A percentile compares a stretch with the other conserved stretches of the same genome.
Conservation (phyloP, 345 rosid species). For the Salix arbutifolia region DNA sequence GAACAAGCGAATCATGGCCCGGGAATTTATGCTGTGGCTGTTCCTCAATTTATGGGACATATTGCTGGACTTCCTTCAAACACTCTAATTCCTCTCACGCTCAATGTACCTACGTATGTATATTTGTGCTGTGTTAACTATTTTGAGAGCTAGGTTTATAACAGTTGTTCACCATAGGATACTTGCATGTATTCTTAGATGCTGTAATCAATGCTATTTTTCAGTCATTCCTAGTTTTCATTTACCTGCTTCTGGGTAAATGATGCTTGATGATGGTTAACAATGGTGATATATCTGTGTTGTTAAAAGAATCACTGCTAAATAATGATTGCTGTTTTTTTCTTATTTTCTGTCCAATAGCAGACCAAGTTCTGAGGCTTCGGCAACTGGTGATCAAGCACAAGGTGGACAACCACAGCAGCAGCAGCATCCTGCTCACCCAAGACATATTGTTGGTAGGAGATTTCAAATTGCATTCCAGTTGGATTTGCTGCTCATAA, state of each 20-base stretch:
- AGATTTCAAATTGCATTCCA: conserved; percentile 92
- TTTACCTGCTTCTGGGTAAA: background rate
- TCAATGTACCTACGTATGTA: conserved; percentile 82
- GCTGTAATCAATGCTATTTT: background rate
- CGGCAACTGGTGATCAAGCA: conserved; percentile 39
- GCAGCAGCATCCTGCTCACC: conserved; percentile 59
- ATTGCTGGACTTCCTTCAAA: conserved; percentile 61
- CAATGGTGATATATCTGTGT: background rate
- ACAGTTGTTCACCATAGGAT: background rate
- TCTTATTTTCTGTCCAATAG: conserved; percentile 17
- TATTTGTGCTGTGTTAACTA: background rate
- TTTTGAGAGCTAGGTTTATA: background rate
- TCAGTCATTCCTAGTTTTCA: background rate
- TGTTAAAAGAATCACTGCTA: background rate
- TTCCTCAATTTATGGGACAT: conserved; percentile 53
- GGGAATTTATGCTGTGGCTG: conserved; percentile 86
- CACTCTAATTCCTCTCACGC: conserved; percentile 86
- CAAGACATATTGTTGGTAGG: conserved; percentile 71
- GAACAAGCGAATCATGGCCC: conserved; percentile 68
- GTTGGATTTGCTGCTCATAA: conserved; percentile 79
- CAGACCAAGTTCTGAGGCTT: conserved; percentile 36
- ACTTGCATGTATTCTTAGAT: background rate
- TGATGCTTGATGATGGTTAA: background rate
- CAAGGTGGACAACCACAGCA: conserved; percentile 52
- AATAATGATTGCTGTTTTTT: background rate